Conservation (phyloP, 2,329 filamentous ascomycete species). For the Paraphaeosphaeria sporulosa region DNA sequence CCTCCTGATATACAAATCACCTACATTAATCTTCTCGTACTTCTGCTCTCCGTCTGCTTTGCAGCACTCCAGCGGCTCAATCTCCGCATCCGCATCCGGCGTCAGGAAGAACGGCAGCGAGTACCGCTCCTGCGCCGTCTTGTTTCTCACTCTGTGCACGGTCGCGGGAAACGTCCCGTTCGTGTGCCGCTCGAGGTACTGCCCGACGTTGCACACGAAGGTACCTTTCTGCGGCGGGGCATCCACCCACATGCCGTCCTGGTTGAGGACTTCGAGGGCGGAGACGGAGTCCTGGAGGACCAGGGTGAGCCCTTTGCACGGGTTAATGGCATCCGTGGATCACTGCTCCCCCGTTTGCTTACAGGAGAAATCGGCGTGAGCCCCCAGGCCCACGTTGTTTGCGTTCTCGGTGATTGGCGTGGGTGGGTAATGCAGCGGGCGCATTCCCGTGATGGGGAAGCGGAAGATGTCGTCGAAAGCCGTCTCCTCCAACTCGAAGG, state of each 20-base stretch:
- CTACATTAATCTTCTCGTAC: constrained; percentile 13
- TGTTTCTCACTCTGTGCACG: constrained; percentile 45
- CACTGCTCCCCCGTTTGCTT: too few species aligned
- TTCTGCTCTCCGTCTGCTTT: constrained; percentile 4
- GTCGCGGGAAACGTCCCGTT: constrained; percentile 43
- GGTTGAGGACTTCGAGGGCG: constrained; percentile 44
- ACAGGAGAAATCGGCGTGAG: constrained; percentile 24
- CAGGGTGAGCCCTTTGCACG: constrained; percentile 11
- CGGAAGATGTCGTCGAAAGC: constrained; percentile 43
- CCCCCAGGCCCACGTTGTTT: constrained; percentile 22
- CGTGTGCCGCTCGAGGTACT: constrained; percentile 43
- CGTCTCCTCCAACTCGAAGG: constrained; percentile 40
- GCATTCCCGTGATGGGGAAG: constrained; percentile 44
- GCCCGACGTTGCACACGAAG: constrained; percentile 46
- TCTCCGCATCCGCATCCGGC: constrained; percentile 18
- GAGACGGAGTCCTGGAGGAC: constrained; percentile 18
- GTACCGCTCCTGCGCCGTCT: constrained; percentile 39
- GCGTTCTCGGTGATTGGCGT: constrained; percentile 11
- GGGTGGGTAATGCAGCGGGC: constrained; percentile 28
- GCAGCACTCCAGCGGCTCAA: constrained; percentile 15
- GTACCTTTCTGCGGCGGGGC: constrained; percentile 40
- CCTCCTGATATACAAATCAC: constrained; percentile 18
- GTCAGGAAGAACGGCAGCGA: constrained; percentile 45
- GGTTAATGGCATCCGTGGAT: too few species aligned
- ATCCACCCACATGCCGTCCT: constrained; percentile 44